Conservation (phyloP, 345 rosid species). For the Bruguiera sexangula region DNA sequence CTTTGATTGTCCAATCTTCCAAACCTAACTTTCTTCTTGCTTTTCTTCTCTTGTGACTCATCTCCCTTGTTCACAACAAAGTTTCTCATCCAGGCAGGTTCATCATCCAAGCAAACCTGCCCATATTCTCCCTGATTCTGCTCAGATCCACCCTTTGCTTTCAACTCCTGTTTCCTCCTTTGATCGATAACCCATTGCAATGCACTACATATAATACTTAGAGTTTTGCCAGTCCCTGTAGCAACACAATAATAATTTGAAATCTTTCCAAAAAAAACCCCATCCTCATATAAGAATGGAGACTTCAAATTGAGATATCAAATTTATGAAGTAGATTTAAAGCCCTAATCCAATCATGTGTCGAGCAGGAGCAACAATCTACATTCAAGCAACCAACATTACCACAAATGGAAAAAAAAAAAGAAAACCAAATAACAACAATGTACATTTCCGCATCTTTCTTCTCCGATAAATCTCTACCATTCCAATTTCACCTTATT, state of each 20-base stretch:
- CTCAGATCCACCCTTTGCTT: conserved; percentile 14
- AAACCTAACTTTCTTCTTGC: conserved; percentile 27
- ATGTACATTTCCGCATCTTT: no score
- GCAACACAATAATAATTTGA: conserved; percentile 1
- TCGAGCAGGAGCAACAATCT: no score
- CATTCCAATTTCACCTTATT: no score
- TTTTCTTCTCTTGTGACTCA: conserved; percentile 24
- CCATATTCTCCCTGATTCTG: conserved; percentile 14
- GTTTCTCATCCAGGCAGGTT: conserved; percentile 81
- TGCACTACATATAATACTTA: conserved; percentile 79
- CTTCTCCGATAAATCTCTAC: no score
- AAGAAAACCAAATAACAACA: not conserved
- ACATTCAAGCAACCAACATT: no score
- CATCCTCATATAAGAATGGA: not conserved
- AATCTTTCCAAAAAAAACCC: not conserved
- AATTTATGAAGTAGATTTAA: not conserved
- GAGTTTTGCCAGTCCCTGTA: conserved; percentile 87
- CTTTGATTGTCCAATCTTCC: conserved; percentile 26
- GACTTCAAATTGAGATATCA: not conserved
- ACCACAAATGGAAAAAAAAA: not conserved
- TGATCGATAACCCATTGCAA: conserved; percentile 78
- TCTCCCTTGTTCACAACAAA: conserved; percentile 37
- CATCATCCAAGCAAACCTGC: conserved; percentile 45
- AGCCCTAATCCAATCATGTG: no score
- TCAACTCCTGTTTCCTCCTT: conserved; percentile 38